Evolutionary conservation across 1,284 basidiomycete species (phyloP).

Genomic region (Sanghuangporus sanghuang): DNA sequence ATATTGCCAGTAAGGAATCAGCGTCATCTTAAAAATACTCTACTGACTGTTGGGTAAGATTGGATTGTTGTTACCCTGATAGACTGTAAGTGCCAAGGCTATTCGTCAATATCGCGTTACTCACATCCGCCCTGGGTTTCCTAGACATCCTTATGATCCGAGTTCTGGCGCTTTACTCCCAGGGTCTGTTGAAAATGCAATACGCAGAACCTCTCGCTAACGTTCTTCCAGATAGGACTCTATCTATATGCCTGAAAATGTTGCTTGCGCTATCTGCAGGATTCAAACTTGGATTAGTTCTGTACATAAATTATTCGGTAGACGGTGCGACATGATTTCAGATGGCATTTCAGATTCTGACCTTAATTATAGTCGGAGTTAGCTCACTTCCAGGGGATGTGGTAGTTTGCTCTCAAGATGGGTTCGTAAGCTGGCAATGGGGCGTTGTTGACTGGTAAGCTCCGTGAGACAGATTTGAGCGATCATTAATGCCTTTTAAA

Average conservation of each 20-base stretch:
- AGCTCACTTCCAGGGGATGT: background rate
- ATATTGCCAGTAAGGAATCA: background rate
- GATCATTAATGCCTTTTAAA: background rate
- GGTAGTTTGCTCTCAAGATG: background rate
- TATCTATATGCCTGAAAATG: background rate
- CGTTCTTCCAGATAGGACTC: background rate
- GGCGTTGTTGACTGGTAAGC: background rate
- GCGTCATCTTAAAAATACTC: background rate
- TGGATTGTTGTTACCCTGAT: background rate
- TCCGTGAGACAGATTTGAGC: background rate
- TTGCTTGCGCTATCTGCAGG: background rate
- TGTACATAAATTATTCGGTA: background rate
- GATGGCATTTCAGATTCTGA: background rate
- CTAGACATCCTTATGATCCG: background rate
- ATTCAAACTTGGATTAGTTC: background rate
- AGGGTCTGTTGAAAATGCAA: no score
- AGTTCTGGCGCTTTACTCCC: conserved; percentile 1
- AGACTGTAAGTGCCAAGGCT: background rate
- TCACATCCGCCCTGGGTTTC: background rate
- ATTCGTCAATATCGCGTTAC: background rate
- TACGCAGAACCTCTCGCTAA: conserved; percentile 7
- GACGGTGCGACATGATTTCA: background rate
- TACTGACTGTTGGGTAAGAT: background rate
- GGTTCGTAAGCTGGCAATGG: background rate
- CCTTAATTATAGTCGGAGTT: background rate